These are phyloP conservation scores for Lipomyces chichibuensis DNA, from an alignment of 805 yeast genomes.

Conservation along the genomic window DNA sequence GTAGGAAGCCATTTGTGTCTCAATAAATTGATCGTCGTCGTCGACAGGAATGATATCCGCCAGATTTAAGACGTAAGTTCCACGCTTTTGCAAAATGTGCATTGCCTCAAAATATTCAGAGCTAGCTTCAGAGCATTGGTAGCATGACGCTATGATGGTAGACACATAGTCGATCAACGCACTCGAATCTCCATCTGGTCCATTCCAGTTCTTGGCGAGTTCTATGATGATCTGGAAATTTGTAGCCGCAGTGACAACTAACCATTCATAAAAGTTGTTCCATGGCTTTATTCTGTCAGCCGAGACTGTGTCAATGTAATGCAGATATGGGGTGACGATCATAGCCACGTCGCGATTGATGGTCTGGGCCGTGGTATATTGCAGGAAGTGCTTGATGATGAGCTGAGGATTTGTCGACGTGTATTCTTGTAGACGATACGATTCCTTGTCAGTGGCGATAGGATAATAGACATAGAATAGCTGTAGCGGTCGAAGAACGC, in stretches of 20 bases:
- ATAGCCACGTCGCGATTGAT: slow-evolving; percentile 37
- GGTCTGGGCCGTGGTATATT: slow-evolving; percentile 23
- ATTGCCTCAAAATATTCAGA: slow-evolving; percentile 23
- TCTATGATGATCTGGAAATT: slow-evolving; percentile 15
- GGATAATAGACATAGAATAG: slow-evolving; percentile 32
- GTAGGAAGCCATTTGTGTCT: slow-evolving; percentile 5
- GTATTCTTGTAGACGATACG: slow-evolving; percentile 21
- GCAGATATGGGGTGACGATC: slow-evolving; percentile 41
- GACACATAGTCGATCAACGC: slow-evolving; percentile 36
- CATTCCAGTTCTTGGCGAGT: slow-evolving; percentile 23
- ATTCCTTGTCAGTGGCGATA: slow-evolving; percentile 1
- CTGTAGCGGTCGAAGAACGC: slow-evolving; percentile 40
- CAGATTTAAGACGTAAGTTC: slow-evolving; percentile 1
- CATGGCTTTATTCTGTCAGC: slow-evolving; percentile 31
- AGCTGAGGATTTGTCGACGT: slow-evolving; percentile 34
- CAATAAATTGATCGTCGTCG: slow-evolving; percentile 7
- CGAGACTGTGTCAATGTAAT: slow-evolving; percentile 35
- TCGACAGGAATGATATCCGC: slow-evolving; percentile 5
- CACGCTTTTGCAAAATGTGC: slow-evolving; percentile 32
- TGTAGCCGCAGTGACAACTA: slow-evolving; percentile 19
- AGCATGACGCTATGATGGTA: slow-evolving; percentile 27
- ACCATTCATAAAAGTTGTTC: slow-evolving; percentile 27
- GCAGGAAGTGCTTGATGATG: slow-evolving; percentile 35
- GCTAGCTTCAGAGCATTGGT: slow-evolving; percentile 16
- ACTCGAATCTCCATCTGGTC: slow-evolving; percentile 26